Conservation (phyloP, 2,329 filamentous ascomycete genomes). For the Arthrobotrys pseudoclavata region DNA sequence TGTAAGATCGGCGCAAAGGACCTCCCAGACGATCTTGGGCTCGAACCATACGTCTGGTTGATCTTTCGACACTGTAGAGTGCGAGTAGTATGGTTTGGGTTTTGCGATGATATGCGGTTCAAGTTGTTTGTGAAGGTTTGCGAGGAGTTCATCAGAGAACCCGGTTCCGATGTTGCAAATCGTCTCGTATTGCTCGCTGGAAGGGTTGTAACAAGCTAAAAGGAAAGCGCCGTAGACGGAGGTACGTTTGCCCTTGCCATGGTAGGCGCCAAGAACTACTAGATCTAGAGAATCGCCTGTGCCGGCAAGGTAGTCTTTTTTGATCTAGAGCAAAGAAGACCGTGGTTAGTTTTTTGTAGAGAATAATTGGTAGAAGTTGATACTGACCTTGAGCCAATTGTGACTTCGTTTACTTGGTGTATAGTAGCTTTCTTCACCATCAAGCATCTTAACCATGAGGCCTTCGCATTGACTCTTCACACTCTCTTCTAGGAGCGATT, state of each 20-base stretch:
- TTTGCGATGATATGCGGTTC: constrained; percentile 84
- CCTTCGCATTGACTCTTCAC: constrained; percentile 97
- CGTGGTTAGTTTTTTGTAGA: constrained; percentile 33
- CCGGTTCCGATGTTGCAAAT: constrained; percentile 99
- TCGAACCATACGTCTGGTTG: constrained; percentile 99
- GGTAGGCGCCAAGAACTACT: constrained; percentile 93
- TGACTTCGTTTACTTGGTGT: constrained; percentile 95
- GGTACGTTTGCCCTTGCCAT: constrained; percentile 94
- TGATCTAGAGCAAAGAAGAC: constrained; percentile 73
- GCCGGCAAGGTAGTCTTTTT: constrained; percentile 96
- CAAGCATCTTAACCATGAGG: constrained; percentile 99
- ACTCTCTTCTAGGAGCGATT: constrained; percentile 90
- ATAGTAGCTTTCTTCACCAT: constrained; percentile 91
- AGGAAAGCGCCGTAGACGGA: constrained; percentile 96
- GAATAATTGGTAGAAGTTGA: constrained; percentile 60
- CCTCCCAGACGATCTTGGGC: constrained; percentile 94
- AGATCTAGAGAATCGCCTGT: constrained; percentile 96
- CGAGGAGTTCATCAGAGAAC: constrained; percentile 94
- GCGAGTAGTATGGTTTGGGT: constrained; percentile 93
- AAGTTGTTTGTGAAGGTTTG: constrained; percentile 83
- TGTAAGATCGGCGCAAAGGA: constrained; percentile 95
- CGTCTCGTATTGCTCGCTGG: constrained; percentile 86
- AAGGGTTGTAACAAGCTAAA: constrained; percentile 89
- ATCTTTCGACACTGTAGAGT: constrained; percentile 85
- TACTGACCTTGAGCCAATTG: constrained; percentile 91